Evolutionary conservation across 2,329 filamentous ascomycete species (phyloP).

Genomic region (Thermomyces lanuginosus): DNA sequence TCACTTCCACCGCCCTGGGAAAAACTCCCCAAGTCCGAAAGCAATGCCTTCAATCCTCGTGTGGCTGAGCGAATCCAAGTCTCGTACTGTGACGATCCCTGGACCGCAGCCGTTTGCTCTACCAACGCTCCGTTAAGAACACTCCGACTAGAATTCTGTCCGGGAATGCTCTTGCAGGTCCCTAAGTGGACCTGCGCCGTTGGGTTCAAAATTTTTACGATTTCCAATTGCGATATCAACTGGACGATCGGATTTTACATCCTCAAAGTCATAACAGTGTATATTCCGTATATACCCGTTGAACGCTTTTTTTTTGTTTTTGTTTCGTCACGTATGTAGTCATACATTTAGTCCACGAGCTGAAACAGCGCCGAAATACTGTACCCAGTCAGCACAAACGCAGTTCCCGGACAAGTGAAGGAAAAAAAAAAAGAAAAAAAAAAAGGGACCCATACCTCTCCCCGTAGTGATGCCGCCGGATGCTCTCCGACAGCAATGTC

Average conservation of each 20-base stretch:
- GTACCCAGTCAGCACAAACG: constrained; percentile 9
- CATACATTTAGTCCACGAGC: constrained; percentile 35
- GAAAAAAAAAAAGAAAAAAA: constrained; percentile 7
- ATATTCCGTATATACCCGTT: too few species aligned
- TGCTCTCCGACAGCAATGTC: constrained; percentile 74
- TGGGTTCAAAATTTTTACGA: constrained; percentile 29
- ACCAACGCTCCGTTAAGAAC: constrained; percentile 73
- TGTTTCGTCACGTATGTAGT: too few species aligned
- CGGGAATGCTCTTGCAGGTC: constrained; percentile 55
- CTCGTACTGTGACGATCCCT: constrained; percentile 7
- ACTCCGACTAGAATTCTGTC: constrained; percentile 38
- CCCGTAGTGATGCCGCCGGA: constrained; percentile 90
- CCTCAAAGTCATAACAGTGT: too few species aligned
- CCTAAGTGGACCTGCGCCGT: constrained; percentile 53
- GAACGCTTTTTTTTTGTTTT: too few species aligned
- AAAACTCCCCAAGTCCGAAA: constrained; percentile 13
- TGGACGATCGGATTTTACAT: too few species aligned
- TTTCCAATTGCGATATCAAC: background rate
- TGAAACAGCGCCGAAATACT: constrained; percentile 46
- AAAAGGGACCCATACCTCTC: constrained; percentile 45
- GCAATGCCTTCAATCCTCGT: constrained; percentile 23
- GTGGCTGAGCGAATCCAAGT: constrained; percentile 2
- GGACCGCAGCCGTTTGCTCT: constrained; percentile 33
- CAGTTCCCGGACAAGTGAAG: constrained; percentile 7
- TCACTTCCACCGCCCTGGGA: constrained; percentile 17